A percentile compares a stretch with the other conserved stretches of the same genome.
Conservation (phyloP, 768 basidiomycete species). For the Coprinopsis sp. region DNA sequence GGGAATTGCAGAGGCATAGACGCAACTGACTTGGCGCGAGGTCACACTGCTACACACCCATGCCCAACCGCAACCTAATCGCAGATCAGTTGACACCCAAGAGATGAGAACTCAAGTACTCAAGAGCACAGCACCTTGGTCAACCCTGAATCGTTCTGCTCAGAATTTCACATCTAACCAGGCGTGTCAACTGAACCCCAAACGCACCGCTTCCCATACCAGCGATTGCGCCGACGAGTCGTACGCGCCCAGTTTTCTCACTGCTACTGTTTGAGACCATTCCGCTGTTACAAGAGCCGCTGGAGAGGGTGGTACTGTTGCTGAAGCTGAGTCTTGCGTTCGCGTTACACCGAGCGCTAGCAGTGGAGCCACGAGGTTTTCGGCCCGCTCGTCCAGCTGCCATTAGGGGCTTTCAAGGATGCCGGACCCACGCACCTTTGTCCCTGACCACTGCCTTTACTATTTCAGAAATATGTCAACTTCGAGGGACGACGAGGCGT, state of each 20-base stretch:
- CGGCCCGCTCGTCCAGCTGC: too few species aligned
- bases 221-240: slow-evolving; percentile 52
- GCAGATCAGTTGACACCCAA: slow-evolving; percentile 6
- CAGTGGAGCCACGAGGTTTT: too few species aligned
- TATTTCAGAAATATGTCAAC: too few species aligned
- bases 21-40: too few species aligned
- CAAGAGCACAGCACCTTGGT: slow-evolving; percentile 38
- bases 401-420: too few species aligned
- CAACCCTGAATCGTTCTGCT: slow-evolving; percentile 32
- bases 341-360: too few species aligned
- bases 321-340: too few species aligned
- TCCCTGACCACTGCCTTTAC: too few species aligned
- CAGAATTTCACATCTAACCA: background rate
- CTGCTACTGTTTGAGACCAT: slow-evolving; percentile 29
- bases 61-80: slow-evolving; percentile 69
- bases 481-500: background rate
- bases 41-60: slow-evolving; percentile 48
- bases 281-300: too few species aligned
- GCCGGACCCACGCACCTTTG: too few species aligned
- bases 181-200: background rate
- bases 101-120: slow-evolving; percentile 1
- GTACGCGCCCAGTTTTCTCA: slow-evolving; percentile 33
- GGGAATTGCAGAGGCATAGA: too few species aligned
- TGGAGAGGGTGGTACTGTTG: too few species aligned
- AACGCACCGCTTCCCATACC: slow-evolving; percentile 58